Conservation (phyloP, 164 flowering plant species). For the Brasenia schreberi region DNA sequence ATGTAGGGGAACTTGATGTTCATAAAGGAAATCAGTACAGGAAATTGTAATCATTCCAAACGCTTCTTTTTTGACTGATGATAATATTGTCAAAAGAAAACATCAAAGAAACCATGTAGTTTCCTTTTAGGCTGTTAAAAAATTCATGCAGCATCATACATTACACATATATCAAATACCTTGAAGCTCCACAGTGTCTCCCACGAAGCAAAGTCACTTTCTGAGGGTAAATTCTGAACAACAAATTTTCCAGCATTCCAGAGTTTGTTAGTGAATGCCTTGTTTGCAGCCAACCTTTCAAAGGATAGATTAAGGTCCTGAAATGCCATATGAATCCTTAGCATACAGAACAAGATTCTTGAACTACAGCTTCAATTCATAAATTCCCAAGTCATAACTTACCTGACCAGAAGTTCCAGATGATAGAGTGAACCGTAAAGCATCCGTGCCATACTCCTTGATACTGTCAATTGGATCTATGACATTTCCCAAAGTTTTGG, state of each 20-base stretch:
- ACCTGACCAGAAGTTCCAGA: conserved; percentile 98
- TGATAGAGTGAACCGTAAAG: conserved; percentile 74
- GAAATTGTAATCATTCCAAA: too few species aligned
- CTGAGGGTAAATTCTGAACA: conserved; percentile 71
- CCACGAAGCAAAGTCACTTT: conserved; percentile 53
- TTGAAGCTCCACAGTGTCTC: conserved; percentile 34
- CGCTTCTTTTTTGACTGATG: too few species aligned
- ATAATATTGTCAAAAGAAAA: too few species aligned
- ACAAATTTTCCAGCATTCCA: conserved; percentile 99
- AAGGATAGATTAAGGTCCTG: conserved; percentile 91
- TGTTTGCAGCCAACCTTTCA: conserved; percentile 85
- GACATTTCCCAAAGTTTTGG: conserved; percentile 88
- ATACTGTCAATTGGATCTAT: conserved; percentile 88
- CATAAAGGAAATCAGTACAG: too few species aligned
- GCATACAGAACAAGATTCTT: too few species aligned
- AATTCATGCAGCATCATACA: too few species aligned
- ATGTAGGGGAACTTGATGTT: too few species aligned
- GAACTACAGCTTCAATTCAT: too few species aligned
- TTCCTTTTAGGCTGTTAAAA: too few species aligned
- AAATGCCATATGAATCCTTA: conserved; percentile 1
- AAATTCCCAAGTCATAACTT: conserved; percentile 10
- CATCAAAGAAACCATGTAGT: too few species aligned
- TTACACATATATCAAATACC: too few species aligned
- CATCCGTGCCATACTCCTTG: conserved; percentile 88
- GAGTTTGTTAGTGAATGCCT: conserved; percentile 89